Evolutionary conservation across 2,329 filamentous ascomycete species (phyloP), one percentile per base, ranked within the genome.

Genomic region (Lasiodiplodia gonubiensis): DNA sequence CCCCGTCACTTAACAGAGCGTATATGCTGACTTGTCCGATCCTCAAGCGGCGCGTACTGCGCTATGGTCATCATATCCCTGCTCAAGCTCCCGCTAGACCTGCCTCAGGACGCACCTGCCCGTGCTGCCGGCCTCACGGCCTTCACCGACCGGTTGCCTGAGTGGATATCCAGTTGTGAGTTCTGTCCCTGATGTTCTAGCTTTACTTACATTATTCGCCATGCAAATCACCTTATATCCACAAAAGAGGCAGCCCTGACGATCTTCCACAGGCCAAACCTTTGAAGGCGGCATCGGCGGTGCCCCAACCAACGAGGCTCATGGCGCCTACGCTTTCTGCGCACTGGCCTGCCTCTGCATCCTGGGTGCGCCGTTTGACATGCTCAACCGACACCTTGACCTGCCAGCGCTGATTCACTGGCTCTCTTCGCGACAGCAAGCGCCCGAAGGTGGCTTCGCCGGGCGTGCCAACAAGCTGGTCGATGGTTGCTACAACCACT

Each of bases 391-490:
- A 8, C 16, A 52, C 21, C 86, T 99, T 68, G 85, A 98, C 79
- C 80, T 97, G 66, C 86, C 89, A 69, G 84, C 88, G 63, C 85
- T 99, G 65, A 85, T 95, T 57, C 89, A 90, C 69, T 99, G 95
- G 93, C 87, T 99, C 48, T 94, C 93, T 8, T 89, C 92, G 53
- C 90, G 93, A 68, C 95, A 99, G 79, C 92, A 94, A 77, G 89
- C 89, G 35, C 95, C 94, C 3, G 95, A 98, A 78, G 94, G 94
- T 70, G 95, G 95, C 42, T 94, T 97, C 76, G 91, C 92, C 49
- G 95, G 95, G 69, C 90, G 95, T 72, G 97, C 94, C 33, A 98
- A 98, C 84, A 99, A 99, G 82, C 86, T 99, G 37, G 95, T 98
- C 37, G 95, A 99, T 79, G 95, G 94, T 54, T 99, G 95, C 81